Percentiles rank a stretch among this genome's conserved stretches.
Evolutionary conservation across 176 grass and related monocot species (phyloP).

Genomic region (Dactylis glomerata): DNA sequence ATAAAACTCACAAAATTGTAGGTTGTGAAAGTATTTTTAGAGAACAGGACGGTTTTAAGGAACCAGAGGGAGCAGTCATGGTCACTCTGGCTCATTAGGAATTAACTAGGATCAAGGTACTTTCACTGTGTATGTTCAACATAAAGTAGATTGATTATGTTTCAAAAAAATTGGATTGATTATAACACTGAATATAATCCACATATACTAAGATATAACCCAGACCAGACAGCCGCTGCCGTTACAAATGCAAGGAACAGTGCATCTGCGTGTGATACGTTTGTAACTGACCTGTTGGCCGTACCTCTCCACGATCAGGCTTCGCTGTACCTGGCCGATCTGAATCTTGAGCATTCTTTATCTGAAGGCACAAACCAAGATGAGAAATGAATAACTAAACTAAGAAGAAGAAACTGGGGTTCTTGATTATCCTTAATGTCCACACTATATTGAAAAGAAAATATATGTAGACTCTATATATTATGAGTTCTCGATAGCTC

Average conservation of each 20-base stretch:
- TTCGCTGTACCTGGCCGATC: background rate
- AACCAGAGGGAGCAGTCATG: background rate
- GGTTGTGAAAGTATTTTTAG: too few relatives aligned
- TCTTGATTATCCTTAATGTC: background rate
- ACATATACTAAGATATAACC: background rate
- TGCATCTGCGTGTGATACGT: slow-evolving; percentile 8
- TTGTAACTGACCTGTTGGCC: background rate
- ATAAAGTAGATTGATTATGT: too few relatives aligned
- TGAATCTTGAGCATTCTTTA: slow-evolving; percentile 12
- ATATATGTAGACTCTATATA: background rate
- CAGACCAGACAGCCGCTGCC: background rate
- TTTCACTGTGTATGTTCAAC: background rate
- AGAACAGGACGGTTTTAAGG: too few relatives aligned
- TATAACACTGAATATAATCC: background rate
- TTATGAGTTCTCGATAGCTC: background rate
- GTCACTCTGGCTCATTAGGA: background rate
- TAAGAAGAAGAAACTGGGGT: background rate
- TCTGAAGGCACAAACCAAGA: background rate
- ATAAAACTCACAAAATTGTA: background rate
- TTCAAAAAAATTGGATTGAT: background rate
- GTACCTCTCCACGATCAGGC: slow-evolving; percentile 17
- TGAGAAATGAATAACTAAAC: background rate
- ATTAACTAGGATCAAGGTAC: background rate
- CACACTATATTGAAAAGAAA: background rate
- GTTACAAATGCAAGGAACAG: slow-evolving; percentile 16